Conservation (phyloP, 148 eudicot genomes). For the Rhododendron kiyosumense region DNA sequence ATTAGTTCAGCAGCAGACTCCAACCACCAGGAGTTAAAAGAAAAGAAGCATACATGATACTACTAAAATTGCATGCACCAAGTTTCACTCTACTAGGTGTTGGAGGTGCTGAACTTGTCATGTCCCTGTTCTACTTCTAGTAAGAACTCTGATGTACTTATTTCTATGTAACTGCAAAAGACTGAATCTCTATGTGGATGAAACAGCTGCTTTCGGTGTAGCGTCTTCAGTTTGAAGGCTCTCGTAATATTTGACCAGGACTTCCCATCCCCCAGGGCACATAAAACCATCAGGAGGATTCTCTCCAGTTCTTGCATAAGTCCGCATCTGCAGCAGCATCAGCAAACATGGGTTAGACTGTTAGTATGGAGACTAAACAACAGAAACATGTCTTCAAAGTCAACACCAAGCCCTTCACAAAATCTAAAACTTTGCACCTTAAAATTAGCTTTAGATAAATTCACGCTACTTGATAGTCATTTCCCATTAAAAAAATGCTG, state of each 20-base stretch:
- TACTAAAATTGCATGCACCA: neutral
- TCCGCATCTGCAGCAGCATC: slow-evolving; percentile 56
- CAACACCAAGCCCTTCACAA: neutral
- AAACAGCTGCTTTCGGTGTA: slow-evolving; percentile 31
- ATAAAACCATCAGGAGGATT: slow-evolving; percentile 78
- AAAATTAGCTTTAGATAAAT: neutral
- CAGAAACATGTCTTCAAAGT: neutral
- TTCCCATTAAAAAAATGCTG: neutral
- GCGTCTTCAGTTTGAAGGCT: slow-evolving; percentile 49
- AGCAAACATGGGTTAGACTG: slow-evolving; percentile 21
- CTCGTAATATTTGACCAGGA: neutral
- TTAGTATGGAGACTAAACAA: neutral
- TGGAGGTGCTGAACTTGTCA: neutral
- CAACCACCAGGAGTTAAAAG: neutral
- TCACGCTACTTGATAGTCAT: neutral
- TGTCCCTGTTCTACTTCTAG: neutral
- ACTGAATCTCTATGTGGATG: slow-evolving; percentile 20
- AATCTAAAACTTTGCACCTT: neutral
- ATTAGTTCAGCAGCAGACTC: neutral
- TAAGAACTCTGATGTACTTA: neutral
- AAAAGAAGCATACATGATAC: neutral
- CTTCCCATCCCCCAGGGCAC: slow-evolving; percentile 29
- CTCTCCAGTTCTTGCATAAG: slow-evolving; percentile 73
- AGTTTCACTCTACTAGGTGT: neutral
- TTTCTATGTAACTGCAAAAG: neutral